These are phyloP conservation scores for Ricinus communis DNA, from an alignment of 345 rosid species.

Conservation along the genomic window DNA sequence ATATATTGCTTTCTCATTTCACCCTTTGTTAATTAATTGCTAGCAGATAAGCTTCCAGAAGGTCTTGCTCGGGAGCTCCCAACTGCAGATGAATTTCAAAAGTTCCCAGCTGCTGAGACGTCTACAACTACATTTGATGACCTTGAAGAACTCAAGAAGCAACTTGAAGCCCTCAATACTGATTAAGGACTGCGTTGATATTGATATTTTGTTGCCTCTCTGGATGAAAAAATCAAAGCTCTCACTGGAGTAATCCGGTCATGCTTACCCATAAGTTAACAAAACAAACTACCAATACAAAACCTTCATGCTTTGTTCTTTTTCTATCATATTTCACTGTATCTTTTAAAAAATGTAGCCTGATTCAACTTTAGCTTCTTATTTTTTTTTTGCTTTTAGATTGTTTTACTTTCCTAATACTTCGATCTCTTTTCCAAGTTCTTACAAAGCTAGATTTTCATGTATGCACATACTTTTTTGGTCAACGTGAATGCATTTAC, in stretches of 20 bases:
- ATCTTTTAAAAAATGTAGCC: too few relatives aligned
- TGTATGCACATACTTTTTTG: too few relatives aligned
- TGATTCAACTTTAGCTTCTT: too few relatives aligned
- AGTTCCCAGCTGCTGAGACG: conserved; percentile 37
- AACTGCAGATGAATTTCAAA: conserved; percentile 59
- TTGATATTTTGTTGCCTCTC: background rate
- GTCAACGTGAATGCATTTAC: too few relatives aligned
- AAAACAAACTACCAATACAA: background rate
- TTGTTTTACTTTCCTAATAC: too few relatives aligned
- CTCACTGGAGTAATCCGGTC: background rate
- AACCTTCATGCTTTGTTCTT: too few relatives aligned
- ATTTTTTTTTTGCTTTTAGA: too few relatives aligned
- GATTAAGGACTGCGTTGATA: conserved; percentile 20
- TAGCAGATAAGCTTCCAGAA: conserved; percentile 70
- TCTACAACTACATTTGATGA: conserved; percentile 51
- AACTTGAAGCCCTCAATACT: conserved; percentile 87
- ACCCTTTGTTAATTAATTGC: background rate
- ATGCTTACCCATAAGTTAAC: background rate
- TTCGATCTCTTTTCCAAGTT: too few relatives aligned
- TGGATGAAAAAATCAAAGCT: background rate
- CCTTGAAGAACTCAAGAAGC: conserved; percentile 77
- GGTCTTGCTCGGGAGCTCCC: conserved; percentile 91
- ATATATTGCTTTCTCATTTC: background rate
- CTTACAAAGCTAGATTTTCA: too few relatives aligned
- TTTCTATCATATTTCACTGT: too few relatives aligned